These are phyloP conservation scores for Stachybotrys chlorohalonatus DNA, from an alignment of 2,329 filamentous ascomycete species.

Conservation along the genomic window DNA sequence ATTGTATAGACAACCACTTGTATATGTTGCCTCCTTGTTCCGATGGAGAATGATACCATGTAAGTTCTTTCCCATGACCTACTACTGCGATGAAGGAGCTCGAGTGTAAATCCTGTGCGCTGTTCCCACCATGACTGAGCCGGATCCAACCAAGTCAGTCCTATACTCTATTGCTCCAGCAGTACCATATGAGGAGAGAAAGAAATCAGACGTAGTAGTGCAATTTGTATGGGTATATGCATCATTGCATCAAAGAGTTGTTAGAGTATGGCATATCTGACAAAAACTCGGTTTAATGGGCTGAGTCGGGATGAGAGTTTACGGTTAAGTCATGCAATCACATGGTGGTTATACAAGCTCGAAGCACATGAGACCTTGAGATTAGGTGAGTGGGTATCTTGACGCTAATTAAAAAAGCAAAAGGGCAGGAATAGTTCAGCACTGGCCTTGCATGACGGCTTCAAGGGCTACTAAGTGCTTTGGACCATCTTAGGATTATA, in stretches of 20 bases:
- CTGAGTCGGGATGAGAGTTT: not conserved
- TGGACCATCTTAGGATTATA: constrained; percentile 23
- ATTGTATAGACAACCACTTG: constrained; percentile 31
- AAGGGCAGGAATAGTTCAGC: too few species aligned
- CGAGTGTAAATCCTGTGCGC: too few species aligned
- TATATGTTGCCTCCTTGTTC: constrained; percentile 45
- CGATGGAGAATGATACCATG: constrained; percentile 42
- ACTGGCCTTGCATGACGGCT: too few species aligned
- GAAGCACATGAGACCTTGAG: not conserved
- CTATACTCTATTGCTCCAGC: not conserved
- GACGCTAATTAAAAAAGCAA: too few species aligned
- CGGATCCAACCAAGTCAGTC: constrained; percentile 9
- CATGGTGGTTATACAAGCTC: too few species aligned
- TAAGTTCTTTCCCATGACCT: constrained; percentile 38
- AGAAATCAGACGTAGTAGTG: constrained; percentile 37
- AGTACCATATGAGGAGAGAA: constrained; percentile 36
- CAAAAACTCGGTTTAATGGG: not conserved
- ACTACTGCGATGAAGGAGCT: too few species aligned
- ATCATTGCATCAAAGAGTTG: constrained; percentile 46
- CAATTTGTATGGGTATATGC: constrained; percentile 44
- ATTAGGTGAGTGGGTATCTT: not conserved
- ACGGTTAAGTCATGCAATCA: too few species aligned
- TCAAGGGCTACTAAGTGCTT: not conserved
- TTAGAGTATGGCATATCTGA: not conserved
- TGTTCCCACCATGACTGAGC: constrained; percentile 11